Base-by-base conservation (phyloP, 768 basidiomycete species). In the Hebeloma cylindrosporum region DNA sequence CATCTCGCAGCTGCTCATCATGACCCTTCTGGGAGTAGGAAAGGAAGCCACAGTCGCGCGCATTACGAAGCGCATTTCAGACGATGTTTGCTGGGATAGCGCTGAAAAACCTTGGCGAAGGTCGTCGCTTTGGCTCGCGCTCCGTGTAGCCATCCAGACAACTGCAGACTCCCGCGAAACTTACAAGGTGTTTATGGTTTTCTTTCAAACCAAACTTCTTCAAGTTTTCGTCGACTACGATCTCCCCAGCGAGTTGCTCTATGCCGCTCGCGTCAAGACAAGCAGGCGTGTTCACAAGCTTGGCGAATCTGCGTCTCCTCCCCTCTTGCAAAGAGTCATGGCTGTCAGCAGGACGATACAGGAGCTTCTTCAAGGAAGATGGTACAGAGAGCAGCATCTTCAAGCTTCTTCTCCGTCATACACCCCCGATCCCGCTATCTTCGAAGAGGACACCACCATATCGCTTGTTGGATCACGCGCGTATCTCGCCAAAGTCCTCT, bases 171-270 rank as follows among this genome's bases (percentile, higher is more conserved):
- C 54, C 32, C 32, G 52, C 4, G 41, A 43, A 9, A 52, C 58
- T 0, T 81, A 81, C 60, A 80, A 81, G 42, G 7, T 25, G 2
- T 80, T 80, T 57, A 70, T 78, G 54, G 30, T 71, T 2, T 77
- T 66, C 36, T 59, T 77, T 38, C 53, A 71, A 25, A 52, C 65
- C 4, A 28, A 50, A 17, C 37, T 73, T 13, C 50, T 71, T 2
- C 25, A 54, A 2, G 18, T 54, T 3, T 62, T 60, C 3, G 38
- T 59, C 0, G 35, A 45, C 2, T 7, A 58, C 8, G 36, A 55
- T 13, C 40, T 67, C 7, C 40, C 61, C 7, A 70, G 60, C 34
- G 68, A 75, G 14, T 28, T 70, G 4, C 58, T 77, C 8, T 32
- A 17, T 65, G 64, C 16, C 53, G 51, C 50, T 46, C 56, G 60